Base-by-base conservation (phyloP, 352 stramenopile species). In the Globisporangium iwayamae region DNA sequence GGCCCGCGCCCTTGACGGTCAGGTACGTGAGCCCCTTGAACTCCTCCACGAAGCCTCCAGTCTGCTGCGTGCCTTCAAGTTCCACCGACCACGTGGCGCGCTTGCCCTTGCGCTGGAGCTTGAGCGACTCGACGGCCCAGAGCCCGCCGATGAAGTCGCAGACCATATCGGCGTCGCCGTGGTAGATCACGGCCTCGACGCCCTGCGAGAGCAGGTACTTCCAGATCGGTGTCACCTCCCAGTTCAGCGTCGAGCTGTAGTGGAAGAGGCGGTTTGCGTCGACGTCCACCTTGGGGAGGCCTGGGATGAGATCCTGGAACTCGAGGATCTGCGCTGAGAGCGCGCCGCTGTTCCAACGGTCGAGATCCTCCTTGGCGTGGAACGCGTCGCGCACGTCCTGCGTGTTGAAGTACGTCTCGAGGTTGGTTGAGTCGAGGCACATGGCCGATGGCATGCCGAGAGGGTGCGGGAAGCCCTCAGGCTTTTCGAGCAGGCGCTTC, bases 1-100 rank as follows among this genome's bases (percentile, higher is more conserved):
- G 91, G 18, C 94, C 94, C 0, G 89, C 87, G 14, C 90, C 92
- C 57, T 94, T 91, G 62, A 98, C 93, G 0, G 91, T 98, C 53
- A 97, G 62, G 70, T 94, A 98, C 30, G 72, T 82, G 18, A 98
- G 62, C n/a, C 74, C 78, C 32, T 92, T 66, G 65, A 95, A 98
- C 36, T 72, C 77, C 30, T 94, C 81, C 5, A 94, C 71, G 55
- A 96, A 92, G 9, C 91, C 91, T 13, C 75, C 91, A 16, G 90
- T 91, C 74, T 98, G 91, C 46, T 57, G 46, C 43, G 54, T 70
- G 45, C 75, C 67, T 36, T 73, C 71, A 28, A 71, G 56, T 8
- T 63, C 58, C 1, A 65, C 64, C 2, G 75, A 75, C 83, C 83
- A 93, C 6, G 74, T 32, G 10, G 62, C 62, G 5, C 81, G 81